These are phyloP conservation scores for Scutellaria galericulata DNA, from an alignment of 257 asterid species.

Conservation along the genomic window DNA sequence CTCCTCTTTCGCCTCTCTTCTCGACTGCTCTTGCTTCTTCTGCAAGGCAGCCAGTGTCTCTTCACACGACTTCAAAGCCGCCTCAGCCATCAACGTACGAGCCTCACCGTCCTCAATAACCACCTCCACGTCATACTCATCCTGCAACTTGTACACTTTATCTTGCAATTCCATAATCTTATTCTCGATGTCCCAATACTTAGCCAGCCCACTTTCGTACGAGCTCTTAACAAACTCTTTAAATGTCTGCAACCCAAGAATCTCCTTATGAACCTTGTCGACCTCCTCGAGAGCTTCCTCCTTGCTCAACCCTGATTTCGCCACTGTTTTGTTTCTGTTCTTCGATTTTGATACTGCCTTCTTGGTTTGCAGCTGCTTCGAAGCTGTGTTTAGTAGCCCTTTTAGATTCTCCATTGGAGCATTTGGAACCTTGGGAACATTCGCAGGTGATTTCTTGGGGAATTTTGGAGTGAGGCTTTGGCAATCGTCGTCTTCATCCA, in stretches of 20 bases:
- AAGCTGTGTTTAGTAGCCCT: constrained; percentile 44
- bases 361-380: constrained; percentile 46
- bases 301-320: constrained; percentile 56
- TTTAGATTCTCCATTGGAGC: constrained; percentile 49
- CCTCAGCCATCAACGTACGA: constrained; percentile 79
- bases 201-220: constrained; percentile 68
- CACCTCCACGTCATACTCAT: constrained; percentile 59
- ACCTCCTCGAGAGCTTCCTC: constrained; percentile 74
- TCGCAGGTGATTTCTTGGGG: constrained; percentile 7
- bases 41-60: constrained; percentile 67
- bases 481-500: constrained; percentile 49
- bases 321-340: constrained; percentile 29
- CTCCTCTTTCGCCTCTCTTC: constrained; percentile 57
- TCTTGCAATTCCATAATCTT: constrained; percentile 77
- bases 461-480: constrained; percentile 25
- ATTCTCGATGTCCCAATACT: constrained; percentile 76
- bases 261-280: constrained; percentile 79
- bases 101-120: constrained; percentile 83
- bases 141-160: constrained; percentile 64
- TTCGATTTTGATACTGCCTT: constrained; percentile 32
- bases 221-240: constrained; percentile 93
- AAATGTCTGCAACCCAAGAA: constrained; percentile 66
- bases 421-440: constrained; percentile 50
- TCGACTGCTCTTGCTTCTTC: constrained; percentile 62
- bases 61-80: constrained; percentile 78